phyloP scores from a whole-genome alignment of 176 grass and related monocot species.

The Triticum timopheevii region DNA sequence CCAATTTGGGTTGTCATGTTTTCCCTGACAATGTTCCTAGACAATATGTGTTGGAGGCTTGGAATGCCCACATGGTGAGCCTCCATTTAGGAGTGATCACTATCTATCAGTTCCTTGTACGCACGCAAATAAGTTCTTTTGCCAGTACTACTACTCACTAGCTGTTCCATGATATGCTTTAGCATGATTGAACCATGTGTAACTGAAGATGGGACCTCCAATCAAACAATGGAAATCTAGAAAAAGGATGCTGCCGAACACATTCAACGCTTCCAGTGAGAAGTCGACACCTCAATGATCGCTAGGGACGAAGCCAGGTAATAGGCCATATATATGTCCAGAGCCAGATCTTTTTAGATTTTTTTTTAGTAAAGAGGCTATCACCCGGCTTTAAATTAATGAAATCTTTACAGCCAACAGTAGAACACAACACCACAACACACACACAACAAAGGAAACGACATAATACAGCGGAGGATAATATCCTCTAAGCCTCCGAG shows the following conservation, averaged over 20 bases:
- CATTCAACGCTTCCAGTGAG: neutral
- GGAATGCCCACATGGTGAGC: conserved; percentile 47
- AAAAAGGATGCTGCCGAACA: neutral
- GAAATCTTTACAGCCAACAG: too few species aligned
- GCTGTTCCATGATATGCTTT: neutral
- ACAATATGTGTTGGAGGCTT: conserved; percentile 34
- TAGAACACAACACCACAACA: too few species aligned
- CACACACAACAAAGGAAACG: too few species aligned
- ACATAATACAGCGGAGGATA: neutral
- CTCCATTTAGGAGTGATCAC: conserved; percentile 20
- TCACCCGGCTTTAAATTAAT: too few species aligned
- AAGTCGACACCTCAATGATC: neutral
- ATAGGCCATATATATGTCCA: neutral
- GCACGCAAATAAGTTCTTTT: neutral
- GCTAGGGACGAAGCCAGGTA: neutral
- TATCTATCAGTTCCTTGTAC: neutral
- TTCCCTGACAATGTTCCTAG: conserved; percentile 31
- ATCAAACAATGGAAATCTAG: neutral
- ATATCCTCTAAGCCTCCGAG: neutral
- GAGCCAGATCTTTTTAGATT: neutral
- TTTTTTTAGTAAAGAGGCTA: too few species aligned
- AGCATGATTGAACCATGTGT: conserved; percentile 31
- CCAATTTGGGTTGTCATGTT: conserved; percentile 37
- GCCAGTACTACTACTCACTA: neutral
- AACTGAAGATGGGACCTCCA: neutral